Evolutionary conservation across 129 eudicot species (phyloP).

Genomic region (Arctium lappa): DNA sequence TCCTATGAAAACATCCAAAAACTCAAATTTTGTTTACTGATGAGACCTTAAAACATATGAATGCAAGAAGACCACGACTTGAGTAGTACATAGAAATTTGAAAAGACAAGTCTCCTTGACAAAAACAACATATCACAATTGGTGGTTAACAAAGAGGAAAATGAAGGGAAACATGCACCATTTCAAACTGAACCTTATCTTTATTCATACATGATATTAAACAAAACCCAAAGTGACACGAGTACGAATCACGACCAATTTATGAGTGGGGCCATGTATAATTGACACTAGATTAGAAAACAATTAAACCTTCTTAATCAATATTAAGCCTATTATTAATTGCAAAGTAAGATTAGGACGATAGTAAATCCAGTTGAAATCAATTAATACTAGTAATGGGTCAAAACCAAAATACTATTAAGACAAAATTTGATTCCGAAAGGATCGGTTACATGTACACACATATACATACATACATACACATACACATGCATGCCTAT

Average conservation of each 20-base stretch:
- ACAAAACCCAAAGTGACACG: background rate
- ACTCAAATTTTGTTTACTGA: background rate
- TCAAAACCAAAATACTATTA: background rate
- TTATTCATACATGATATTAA: background rate
- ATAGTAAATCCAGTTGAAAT: background rate
- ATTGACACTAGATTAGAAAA: background rate
- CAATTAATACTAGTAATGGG: background rate
- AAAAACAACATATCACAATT: background rate
- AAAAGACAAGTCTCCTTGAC: background rate
- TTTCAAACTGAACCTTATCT: background rate
- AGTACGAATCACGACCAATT: background rate
- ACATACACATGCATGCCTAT: background rate
- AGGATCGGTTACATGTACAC: background rate
- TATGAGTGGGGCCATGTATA: background rate
- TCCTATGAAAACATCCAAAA: background rate
- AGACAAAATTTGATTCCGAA: background rate
- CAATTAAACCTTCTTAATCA: background rate
- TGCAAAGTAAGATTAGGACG: background rate
- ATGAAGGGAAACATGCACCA: background rate
- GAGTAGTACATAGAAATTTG: background rate
- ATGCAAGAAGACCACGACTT: background rate
- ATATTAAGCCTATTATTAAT: background rate
- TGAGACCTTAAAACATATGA: background rate
- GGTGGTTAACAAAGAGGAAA: background rate
- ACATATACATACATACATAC: too few relatives aligned